Evolutionary conservation across 2,329 filamentous ascomycete genomes (phyloP), one percentile per base, ranked within the genome.

Genomic region (Ophiosphaerella korrae): DNA sequence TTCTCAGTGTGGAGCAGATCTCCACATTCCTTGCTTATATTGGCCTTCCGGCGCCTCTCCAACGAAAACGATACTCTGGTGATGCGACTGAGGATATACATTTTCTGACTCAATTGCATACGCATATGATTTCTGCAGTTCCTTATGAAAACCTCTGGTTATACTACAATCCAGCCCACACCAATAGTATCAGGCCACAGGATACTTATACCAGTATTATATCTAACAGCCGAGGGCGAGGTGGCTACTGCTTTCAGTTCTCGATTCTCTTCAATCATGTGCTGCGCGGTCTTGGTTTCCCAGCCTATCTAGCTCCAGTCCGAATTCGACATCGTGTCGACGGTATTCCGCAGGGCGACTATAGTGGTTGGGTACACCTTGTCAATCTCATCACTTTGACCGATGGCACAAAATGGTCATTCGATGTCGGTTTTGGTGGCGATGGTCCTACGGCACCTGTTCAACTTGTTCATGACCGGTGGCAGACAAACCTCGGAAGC

Each of bases 341-440:
- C 53, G 61, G 61, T 52, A 57, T 66, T 48, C 59, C 66, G 62
- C 58, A 69, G 39, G 75, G 75, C 14, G 71, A 74, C 13, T 85
- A 77, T 64, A 64, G 71, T 0, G 76, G 81, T 21, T 80, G 83
- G 83, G 75, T 79, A 12, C 85, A 88, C 67, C 82, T 88, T 63
- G 77, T 87, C 39, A 82, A 84, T 58, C 83, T 88, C 45, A 79
- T 87, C 36, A 81, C 78, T 1, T 74, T 89, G 31, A 65, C 76
- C 18, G 72, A 76, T 5, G 75, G 74, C 34, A 76, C 77, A 24
- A 74, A 76, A 49, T 86, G 80, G 70, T 72, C 81, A 62, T 68
- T 84, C 8, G 87, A 89, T 64, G 82, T 86, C 9, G 84, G 80
- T 4, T 89, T 89, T 62, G 87, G 87, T 40, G 83, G 82, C 16